Conservation (phyloP, 2,329 filamentous ascomycete genomes). For the Aspergillus sojae region DNA sequence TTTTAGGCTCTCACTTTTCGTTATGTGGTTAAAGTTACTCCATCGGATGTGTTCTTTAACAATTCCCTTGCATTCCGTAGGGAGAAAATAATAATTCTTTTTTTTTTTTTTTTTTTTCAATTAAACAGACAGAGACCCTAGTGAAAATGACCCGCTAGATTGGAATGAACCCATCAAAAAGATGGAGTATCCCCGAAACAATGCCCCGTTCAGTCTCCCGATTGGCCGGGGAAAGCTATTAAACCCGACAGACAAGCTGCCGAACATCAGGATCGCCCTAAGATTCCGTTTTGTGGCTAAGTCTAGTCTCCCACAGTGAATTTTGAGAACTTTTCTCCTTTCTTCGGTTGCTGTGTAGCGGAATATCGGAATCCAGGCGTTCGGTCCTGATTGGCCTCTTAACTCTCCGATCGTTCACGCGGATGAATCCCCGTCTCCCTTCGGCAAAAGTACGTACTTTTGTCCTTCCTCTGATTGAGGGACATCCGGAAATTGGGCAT, state of each 20-base stretch:
- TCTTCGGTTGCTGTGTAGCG: slow-evolving; percentile 3
- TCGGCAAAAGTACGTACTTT: slow-evolving; percentile 1
- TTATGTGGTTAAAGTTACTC: neutral
- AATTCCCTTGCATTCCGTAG: slow-evolving; percentile 3
- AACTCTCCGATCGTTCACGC: slow-evolving; percentile 2
- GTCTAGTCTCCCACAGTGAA: neutral
- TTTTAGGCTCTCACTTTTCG: neutral
- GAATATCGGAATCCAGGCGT: neutral
- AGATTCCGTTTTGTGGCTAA: neutral
- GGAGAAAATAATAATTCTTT: neutral
- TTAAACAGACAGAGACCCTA: neutral
- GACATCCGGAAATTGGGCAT: slow-evolving; percentile 1
- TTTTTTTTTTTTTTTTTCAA: neutral
- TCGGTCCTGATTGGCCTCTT: neutral
- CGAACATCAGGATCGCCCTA: neutral
- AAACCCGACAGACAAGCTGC: neutral
- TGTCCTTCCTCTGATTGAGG: neutral
- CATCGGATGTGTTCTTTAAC: neutral
- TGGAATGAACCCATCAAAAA: slow-evolving; percentile 6
- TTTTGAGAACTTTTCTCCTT: neutral
- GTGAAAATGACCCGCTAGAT: neutral
- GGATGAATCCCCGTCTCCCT: neutral
- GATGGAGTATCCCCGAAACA: neutral
- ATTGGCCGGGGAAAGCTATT: slow-evolving; percentile 1
- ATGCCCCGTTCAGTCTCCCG: neutral